phyloP scores from a whole-genome alignment of 371 early-diverging fungal genomes.

The Funneliformis caledonium region DNA sequence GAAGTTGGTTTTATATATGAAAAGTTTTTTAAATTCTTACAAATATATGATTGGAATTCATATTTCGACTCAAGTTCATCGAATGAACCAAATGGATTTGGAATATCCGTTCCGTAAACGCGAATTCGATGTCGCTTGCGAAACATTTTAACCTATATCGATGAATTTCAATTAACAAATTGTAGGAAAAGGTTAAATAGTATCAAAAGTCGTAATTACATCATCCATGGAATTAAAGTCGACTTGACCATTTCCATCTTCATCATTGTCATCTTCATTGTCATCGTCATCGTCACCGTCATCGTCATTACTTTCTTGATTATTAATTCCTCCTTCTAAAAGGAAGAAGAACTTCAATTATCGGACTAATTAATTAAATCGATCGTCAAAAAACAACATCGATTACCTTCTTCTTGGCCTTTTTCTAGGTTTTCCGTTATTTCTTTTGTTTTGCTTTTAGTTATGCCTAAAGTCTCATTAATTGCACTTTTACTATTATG shows the following conservation, averaged over 20 bases:
- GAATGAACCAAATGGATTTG: constrained; percentile 83
- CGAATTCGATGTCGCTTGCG: constrained; percentile 79
- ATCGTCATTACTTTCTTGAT: not conserved
- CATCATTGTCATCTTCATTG: constrained; percentile 29
- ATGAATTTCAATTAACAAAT: not conserved
- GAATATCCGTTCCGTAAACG: constrained; percentile 86
- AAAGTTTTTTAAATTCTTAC: constrained; percentile 63
- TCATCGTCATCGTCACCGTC: constrained; percentile 18
- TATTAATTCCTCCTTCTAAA: not conserved
- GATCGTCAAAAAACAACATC: constrained; percentile 27
- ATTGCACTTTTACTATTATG: constrained; percentile 48
- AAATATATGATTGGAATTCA: constrained; percentile 67
- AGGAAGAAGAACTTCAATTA: not conserved
- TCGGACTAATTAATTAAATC: constrained; percentile 10
- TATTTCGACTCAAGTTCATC: constrained; percentile 73
- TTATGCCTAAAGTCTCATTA: constrained; percentile 37
- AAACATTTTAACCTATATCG: constrained; percentile 49
- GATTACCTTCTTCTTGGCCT: constrained; percentile 44
- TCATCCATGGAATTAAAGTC: constrained; percentile 39
- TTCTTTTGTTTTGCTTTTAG: constrained; percentile 38
- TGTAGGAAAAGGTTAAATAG: not conserved
- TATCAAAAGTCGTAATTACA: constrained; percentile 17
- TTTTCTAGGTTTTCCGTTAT: constrained; percentile 29
- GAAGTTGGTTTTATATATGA: constrained; percentile 92
- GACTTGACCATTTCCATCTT: constrained; percentile 38